Evolutionary conservation across 768 basidiomycete species (phyloP).

Genomic region (Cystobasidium tubakii): DNA sequence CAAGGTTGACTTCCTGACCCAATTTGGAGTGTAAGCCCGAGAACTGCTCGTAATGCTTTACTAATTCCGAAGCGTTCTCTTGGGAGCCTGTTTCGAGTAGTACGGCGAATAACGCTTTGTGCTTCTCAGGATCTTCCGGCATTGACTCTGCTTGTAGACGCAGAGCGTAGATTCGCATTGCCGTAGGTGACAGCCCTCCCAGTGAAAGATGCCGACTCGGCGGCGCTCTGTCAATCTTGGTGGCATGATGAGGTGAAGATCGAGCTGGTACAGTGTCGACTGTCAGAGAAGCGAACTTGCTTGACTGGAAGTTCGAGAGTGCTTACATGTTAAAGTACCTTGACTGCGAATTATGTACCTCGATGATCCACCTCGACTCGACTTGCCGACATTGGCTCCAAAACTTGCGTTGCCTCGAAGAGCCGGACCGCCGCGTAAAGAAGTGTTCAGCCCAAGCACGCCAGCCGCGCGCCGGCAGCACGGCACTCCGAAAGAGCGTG

Average conservation of each 20-base stretch:
- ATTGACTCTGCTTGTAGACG: conserved; percentile 18
- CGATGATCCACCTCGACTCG: not conserved
- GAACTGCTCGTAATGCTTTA: conserved; percentile 27
- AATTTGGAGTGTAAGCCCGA: not conserved
- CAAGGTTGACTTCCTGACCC: not conserved
- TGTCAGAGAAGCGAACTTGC: too few relatives aligned
- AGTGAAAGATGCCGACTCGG: conserved; percentile 12
- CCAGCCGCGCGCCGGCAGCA: not conserved
- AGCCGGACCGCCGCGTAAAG: not conserved
- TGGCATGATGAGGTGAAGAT: not conserved
- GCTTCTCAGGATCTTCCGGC: conserved; percentile 19
- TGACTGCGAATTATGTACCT: not conserved
- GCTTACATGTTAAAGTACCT: not conserved
- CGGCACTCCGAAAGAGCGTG: not conserved
- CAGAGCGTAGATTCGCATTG: conserved; percentile 32
- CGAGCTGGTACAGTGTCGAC: not conserved
- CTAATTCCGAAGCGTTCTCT: conserved; percentile 23
- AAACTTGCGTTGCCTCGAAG: not conserved
- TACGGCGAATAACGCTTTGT: conserved; percentile 19
- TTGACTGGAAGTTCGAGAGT: too few relatives aligned
- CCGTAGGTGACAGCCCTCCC: conserved; percentile 20
- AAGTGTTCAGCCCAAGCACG: not conserved
- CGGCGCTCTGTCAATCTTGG: not conserved
- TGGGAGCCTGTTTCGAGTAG: conserved; percentile 24
- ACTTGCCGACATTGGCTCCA: not conserved